Conservation (phyloP, 2,329 filamentous ascomycete species). For the Colletotrichum nymphaeae region DNA sequence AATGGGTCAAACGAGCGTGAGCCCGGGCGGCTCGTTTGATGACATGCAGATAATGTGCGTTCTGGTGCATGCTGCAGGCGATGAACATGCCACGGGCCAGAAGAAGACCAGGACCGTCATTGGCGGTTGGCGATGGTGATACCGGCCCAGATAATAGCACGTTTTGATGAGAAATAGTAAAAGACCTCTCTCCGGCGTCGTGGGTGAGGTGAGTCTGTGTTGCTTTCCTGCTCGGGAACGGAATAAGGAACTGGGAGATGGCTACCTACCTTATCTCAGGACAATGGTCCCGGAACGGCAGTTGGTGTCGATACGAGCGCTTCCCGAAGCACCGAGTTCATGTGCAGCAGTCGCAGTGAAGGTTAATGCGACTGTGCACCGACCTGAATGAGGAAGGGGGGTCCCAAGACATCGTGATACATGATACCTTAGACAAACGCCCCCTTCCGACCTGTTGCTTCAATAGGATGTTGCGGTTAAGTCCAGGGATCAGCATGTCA, state of each 20-base stretch:
- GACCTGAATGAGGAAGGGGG: conserved; percentile 6
- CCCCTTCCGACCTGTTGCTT: conserved; percentile 4
- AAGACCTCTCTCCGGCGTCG: not conserved
- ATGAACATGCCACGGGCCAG: conserved; percentile 13
- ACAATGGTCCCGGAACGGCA: not conserved
- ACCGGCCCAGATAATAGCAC: conserved; percentile 8
- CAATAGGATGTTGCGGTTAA: conserved; percentile 24
- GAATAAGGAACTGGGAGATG: not conserved
- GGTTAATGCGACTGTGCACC: not conserved
- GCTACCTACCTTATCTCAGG: no score
- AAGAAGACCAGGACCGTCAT: not conserved
- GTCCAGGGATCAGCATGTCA: conserved; percentile 15
- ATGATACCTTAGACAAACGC: conserved; percentile 9
- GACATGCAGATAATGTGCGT: conserved; percentile 1
- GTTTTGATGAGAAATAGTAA: conserved; percentile 3
- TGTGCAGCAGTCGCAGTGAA: not conserved
- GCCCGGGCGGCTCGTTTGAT: conserved; percentile 24
- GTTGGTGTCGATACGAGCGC: not conserved
- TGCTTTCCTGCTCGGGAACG: not conserved
- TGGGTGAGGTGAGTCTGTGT: conserved; percentile 11
- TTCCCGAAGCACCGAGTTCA: conserved; percentile 19
- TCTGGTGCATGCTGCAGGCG: not conserved
- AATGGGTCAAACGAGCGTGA: conserved; percentile 23
- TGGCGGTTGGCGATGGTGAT: conserved; percentile 2
- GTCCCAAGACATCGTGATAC: conserved; percentile 21